Conservation (phyloP, 306 rosid genomes). For the Glycine soja region DNA sequence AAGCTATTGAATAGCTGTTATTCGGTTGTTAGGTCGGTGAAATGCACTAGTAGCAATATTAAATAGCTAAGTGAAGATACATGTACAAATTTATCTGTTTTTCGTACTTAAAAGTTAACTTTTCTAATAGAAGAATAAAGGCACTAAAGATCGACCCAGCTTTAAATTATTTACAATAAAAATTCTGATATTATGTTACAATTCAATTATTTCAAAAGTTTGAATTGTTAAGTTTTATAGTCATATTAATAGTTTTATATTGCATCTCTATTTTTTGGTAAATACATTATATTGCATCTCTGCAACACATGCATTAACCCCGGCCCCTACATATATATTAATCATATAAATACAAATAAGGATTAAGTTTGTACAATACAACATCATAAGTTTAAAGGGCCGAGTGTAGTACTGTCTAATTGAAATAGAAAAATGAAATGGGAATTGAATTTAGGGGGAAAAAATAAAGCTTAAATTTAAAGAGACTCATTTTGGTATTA, state of each 20-base stretch:
- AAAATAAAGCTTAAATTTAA: conserved; percentile 24
- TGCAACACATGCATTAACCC: background rate
- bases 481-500: conserved; percentile 34
- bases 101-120: background rate
- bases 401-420: background rate
- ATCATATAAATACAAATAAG: background rate
- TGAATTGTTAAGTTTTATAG: background rate
- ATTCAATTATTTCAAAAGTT: background rate
- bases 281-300: background rate
- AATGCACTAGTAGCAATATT: conserved; percentile 14
- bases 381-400: background rate
- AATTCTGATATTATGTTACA: background rate
- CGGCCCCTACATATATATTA: background rate
- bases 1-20: conserved; percentile 1
- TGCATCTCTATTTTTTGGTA: too few relatives aligned
- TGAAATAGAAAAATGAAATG: background rate
- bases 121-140: background rate
- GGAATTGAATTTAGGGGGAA: background rate
- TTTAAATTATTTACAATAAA: background rate
- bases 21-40: conserved; percentile 18
- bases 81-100: background rate
- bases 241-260: too few relatives aligned
- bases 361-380: background rate
- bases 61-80: background rate
- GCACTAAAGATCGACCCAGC: background rate